A percentile compares a stretch with the other conserved stretches of the same genome.
Conservation (phyloP, 441 rosid species). For the Sinapis alba region DNA sequence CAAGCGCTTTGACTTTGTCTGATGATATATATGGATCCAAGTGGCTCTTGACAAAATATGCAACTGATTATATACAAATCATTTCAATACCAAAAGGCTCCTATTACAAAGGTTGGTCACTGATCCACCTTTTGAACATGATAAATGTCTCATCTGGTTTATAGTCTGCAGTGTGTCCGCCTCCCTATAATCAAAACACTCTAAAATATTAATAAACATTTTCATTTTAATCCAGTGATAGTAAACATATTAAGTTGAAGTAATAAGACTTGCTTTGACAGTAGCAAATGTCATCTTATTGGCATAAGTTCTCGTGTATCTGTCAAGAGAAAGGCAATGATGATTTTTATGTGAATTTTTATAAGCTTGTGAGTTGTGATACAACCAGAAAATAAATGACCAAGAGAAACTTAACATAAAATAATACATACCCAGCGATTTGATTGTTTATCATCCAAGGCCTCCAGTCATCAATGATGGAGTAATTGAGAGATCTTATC, state of each 20-base stretch:
- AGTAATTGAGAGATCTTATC: constrained; percentile 59
- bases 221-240: neutral
- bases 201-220: neutral
- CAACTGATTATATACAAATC: neutral
- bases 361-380: too few species aligned
- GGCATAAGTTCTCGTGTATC: constrained; percentile 59
- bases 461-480: constrained; percentile 65
- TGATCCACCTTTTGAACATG: constrained; percentile 28
- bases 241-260: neutral
- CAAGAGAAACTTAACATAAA: neutral
- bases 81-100: neutral
- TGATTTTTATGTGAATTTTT: neutral
- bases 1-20: too few species aligned
- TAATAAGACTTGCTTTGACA: constrained; percentile 43
- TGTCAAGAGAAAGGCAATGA: neutral
- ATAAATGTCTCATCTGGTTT: constrained; percentile 1
- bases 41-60: neutral
- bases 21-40: neutral
- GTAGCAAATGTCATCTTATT: constrained; percentile 69
- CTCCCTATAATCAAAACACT: neutral
- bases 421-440: constrained; percentile 49
- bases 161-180: constrained; percentile 26
- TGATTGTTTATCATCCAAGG: constrained; percentile 55
- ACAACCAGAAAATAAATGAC: neutral
- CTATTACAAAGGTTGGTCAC: neutral